Evolutionary conservation across 2,329 filamentous ascomycete genomes (phyloP).

Genomic region (Alternaria triticina): DNA sequence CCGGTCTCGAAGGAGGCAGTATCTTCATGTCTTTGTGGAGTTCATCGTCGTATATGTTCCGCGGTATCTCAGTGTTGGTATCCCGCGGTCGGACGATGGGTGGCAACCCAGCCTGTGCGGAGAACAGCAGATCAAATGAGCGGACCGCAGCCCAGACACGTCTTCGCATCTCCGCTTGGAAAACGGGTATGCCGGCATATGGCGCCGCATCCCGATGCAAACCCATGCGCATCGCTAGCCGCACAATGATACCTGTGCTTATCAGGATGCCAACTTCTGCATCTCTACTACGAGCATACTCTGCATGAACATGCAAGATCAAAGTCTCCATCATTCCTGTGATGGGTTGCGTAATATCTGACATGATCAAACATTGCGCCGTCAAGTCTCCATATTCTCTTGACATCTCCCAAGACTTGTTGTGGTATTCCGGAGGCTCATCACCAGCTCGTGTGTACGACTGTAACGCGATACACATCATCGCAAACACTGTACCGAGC

Average conservation of each 20-base stretch:
- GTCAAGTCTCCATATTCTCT: constrained; percentile 70
- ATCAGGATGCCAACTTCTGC: constrained; percentile 72
- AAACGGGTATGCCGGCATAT: constrained; percentile 74
- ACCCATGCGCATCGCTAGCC: constrained; percentile 73
- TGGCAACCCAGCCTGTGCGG: constrained; percentile 69
- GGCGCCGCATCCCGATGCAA: constrained; percentile 80
- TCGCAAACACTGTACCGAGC: constrained; percentile 77
- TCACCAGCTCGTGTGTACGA: constrained; percentile 82
- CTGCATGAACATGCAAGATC: constrained; percentile 76
- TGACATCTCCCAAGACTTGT: constrained; percentile 61
- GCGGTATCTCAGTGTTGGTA: constrained; percentile 76
- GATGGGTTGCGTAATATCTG: constrained; percentile 77
- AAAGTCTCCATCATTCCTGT: constrained; percentile 81
- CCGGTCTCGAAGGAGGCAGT: constrained; percentile 71
- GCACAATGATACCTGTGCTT: constrained; percentile 64
- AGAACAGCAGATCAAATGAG: constrained; percentile 77
- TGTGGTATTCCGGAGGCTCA: constrained; percentile 78
- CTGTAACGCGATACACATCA: constrained; percentile 78
- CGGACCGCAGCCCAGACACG: constrained; percentile 72
- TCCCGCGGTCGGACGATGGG: constrained; percentile 75
- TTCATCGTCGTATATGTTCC: constrained; percentile 83
- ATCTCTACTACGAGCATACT: constrained; percentile 75
- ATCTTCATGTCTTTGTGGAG: constrained; percentile 72
- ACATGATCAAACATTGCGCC: constrained; percentile 77
- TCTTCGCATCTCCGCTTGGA: constrained; percentile 74